phyloP scores from a whole-genome alignment of 306 rosid genomes.

The Castanopsis chinensis region DNA sequence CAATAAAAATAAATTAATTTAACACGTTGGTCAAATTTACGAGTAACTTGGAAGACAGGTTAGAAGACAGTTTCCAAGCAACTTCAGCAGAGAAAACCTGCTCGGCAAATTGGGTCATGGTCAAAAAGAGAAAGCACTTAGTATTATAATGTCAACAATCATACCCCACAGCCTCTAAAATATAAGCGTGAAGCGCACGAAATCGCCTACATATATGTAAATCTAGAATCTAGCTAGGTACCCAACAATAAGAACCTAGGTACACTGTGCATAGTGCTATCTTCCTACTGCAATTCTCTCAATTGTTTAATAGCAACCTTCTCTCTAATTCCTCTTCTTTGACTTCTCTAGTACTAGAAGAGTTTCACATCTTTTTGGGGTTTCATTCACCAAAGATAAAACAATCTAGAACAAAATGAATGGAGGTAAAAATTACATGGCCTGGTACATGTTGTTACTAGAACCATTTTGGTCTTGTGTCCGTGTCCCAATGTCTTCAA shows the following conservation, averaged over 20 bases:
- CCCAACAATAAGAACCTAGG: no score
- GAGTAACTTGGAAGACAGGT: no score
- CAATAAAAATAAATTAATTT: rapidly evolving
- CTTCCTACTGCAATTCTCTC: no score
- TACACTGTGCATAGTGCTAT: no score
- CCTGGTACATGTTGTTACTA: not conserved
- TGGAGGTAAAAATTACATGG: not conserved
- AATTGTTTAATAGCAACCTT: no score
- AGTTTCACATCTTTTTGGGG: no score
- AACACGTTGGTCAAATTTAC: no score
- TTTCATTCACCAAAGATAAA: no score
- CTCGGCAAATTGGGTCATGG: not conserved
- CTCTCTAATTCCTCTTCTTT: no score
- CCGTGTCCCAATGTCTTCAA: not conserved
- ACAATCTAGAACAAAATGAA: not conserved
- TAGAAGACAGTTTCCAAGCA: no score
- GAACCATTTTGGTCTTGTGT: not conserved
- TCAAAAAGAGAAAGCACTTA: not conserved
- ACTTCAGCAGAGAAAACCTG: not conserved
- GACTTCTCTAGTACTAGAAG: no score
- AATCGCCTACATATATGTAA: not conserved
- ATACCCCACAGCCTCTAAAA: not conserved
- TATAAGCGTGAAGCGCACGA: not conserved
- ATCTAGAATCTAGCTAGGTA: no score
- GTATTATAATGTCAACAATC: not conserved